Evolutionary conservation across 352 stramenopile genomes (phyloP).

Genomic region (Pythium aristosporum): DNA sequence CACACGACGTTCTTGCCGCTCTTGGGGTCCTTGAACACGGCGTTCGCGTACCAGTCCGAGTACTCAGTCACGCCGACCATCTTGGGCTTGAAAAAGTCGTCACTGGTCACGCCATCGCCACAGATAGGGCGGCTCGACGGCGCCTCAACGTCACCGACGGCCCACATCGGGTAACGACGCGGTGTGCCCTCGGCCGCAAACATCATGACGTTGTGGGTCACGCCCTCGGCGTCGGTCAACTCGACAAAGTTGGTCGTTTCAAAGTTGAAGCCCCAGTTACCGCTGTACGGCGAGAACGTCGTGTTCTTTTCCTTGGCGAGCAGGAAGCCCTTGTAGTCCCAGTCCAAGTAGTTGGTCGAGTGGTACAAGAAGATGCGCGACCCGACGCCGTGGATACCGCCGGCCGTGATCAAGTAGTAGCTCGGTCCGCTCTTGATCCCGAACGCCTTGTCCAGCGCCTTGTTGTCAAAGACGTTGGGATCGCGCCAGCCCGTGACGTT

Average conservation of each 20-base stretch:
- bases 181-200: constrained; percentile 53
- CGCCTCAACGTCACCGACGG: constrained; percentile 37
- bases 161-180: constrained; percentile 64
- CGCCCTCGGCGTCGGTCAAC: constrained; percentile 52
- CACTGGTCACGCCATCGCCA: constrained; percentile 25
- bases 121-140: constrained; percentile 15
- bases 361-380: constrained; percentile 70
- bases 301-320: constrained; percentile 60
- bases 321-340: constrained; percentile 66
- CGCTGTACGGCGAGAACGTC: constrained; percentile 57
- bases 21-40: constrained; percentile 59
- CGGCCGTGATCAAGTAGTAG: constrained; percentile 59
- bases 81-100: constrained; percentile 43
- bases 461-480: constrained; percentile 58
- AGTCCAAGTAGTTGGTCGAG: constrained; percentile 55
- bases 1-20: constrained; percentile 55
- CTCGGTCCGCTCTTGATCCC: constrained; percentile 29
- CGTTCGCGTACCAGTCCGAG: constrained; percentile 71
- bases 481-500: constrained; percentile 71
- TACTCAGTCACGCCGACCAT: constrained; percentile 67
- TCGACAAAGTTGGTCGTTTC: constrained; percentile 68
- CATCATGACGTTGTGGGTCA: constrained; percentile 63
- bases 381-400: constrained; percentile 49
- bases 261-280: constrained; percentile 63
- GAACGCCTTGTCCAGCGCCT: constrained; percentile 44